Percentiles rank a stretch among this genome's conserved stretches.
These are phyloP conservation scores for Ceratocystis ficicola DNA, from an alignment of 2,329 filamentous ascomycete genomes.

Conservation along the genomic window DNA sequence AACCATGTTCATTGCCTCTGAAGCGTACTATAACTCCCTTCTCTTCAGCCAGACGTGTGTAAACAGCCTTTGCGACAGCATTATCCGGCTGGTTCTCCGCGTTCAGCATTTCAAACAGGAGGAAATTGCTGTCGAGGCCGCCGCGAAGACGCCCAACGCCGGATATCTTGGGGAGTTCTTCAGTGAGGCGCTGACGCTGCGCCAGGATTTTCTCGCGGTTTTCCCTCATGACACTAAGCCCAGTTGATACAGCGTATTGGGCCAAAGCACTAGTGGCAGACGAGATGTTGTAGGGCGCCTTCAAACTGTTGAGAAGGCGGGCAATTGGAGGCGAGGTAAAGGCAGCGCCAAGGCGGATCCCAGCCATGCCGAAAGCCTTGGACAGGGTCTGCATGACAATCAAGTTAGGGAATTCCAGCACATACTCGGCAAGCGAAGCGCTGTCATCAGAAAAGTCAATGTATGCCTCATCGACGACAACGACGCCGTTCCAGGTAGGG, in stretches of 20 bases:
- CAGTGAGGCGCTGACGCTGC: conserved; percentile 66
- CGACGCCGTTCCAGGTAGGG: conserved; percentile 86
- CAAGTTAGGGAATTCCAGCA: conserved; percentile 82
- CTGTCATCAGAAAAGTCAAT: conserved; percentile 73
- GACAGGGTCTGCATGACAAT: conserved; percentile 98
- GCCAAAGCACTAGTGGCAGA: conserved; percentile 78
- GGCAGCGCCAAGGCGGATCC: conserved; percentile 77
- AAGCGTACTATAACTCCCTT: conserved; percentile 89
- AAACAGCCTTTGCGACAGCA: conserved; percentile 61
- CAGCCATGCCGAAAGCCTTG: conserved; percentile 92
- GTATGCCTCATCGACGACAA: conserved; percentile 92
- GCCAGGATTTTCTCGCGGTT: conserved; percentile 58
- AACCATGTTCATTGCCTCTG: conserved; percentile 83
- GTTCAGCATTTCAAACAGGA: conserved; percentile 81
- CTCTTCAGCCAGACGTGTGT: conserved; percentile 71
- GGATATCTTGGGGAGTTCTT: conserved; percentile 58
- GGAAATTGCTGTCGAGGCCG: conserved; percentile 72
- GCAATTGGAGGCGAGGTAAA: conserved; percentile 69
- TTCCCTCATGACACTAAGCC: conserved; percentile 58
- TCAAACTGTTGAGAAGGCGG: conserved; percentile 72
- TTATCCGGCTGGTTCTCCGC: conserved; percentile 65
- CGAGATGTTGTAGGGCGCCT: conserved; percentile 92
- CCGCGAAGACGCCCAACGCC: conserved; percentile 75
- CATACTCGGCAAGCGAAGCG: conserved; percentile 80
- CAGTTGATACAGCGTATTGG: conserved; percentile 55